Evolutionary conservation across 352 stramenopile species (phyloP).

Genomic region (Phytophthora boehmeriae): DNA sequence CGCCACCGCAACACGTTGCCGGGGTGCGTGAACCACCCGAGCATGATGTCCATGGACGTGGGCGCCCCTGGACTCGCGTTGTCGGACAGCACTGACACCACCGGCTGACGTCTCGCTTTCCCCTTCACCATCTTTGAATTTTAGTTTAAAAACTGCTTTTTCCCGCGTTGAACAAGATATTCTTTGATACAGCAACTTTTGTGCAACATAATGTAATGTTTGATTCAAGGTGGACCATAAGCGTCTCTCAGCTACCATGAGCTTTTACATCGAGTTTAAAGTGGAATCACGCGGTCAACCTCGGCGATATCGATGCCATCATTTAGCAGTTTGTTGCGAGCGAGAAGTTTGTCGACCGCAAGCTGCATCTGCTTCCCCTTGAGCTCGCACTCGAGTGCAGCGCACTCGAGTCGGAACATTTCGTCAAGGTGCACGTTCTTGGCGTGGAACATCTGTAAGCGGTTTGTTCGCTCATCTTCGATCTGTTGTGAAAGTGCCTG

Average conservation of each 20-base stretch:
- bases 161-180: too few species aligned
- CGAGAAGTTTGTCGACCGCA: constrained; percentile 43
- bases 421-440: constrained; percentile 43
- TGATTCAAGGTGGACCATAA: too few species aligned
- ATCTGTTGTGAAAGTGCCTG: constrained; percentile 21
- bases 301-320: constrained; percentile 43
- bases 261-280: constrained; percentile 18
- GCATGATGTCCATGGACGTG: constrained; percentile 40
- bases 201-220: too few species aligned
- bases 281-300: constrained; percentile 49
- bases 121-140: too few species aligned
- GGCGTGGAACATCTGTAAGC: constrained; percentile 46
- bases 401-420: constrained; percentile 54
- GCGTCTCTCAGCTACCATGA: too few species aligned
- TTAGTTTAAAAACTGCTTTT: too few species aligned
- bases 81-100: constrained; percentile 23
- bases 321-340: constrained; percentile 50
- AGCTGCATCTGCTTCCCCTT: constrained; percentile 48
- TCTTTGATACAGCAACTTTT: too few species aligned
- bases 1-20: constrained; percentile 47
- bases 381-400: constrained; percentile 49
- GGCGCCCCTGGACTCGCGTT: constrained; percentile 18
- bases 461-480: constrained; percentile 41
- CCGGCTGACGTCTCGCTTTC: too few species aligned
- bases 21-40: constrained; percentile 36